phyloP scores from a whole-genome alignment of 2,329 filamentous ascomycete genomes.

The Penicillium concentricum region DNA sequence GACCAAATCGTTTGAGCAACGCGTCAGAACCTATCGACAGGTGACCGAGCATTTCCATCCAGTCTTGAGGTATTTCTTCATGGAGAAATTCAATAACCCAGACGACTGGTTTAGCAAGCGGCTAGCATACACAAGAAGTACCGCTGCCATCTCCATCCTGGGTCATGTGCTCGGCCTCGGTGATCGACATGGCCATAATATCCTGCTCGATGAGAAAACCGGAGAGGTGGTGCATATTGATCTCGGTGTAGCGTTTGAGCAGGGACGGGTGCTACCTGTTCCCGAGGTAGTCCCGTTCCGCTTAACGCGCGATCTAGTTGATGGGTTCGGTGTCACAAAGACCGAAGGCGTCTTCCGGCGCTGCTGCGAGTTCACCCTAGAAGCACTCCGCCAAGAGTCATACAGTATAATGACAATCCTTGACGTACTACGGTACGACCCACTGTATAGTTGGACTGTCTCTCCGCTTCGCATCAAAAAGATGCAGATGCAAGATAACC shows the following conservation, averaged over 20 bases:
- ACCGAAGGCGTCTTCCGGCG: conserved; percentile 95
- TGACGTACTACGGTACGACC: conserved; percentile 96
- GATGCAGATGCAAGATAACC: conserved; percentile 67
- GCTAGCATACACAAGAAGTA: conserved; percentile 87
- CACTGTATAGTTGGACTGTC: conserved; percentile 92
- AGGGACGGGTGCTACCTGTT: conserved; percentile 88
- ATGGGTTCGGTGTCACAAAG: conserved; percentile 93
- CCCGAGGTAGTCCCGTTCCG: conserved; percentile 96
- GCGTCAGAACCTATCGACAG: conserved; percentile 72
- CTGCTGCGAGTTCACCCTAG: conserved; percentile 97
- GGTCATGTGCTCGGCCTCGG: conserved; percentile 90
- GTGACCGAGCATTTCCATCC: conserved; percentile 83
- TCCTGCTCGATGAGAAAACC: conserved; percentile 82
- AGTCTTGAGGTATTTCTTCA: conserved; percentile 95
- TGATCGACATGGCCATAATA: conserved; percentile 95
- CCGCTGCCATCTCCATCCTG: conserved; percentile 91
- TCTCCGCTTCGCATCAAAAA: conserved; percentile 66
- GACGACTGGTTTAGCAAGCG: conserved; percentile 94
- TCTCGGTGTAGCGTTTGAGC: conserved; percentile 94
- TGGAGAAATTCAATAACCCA: conserved; percentile 88
- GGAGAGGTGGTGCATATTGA: conserved; percentile 98
- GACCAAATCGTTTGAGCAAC: conserved; percentile 64
- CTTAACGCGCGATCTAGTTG: conserved; percentile 88
- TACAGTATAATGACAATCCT: conserved; percentile 99
- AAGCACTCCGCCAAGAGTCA: conserved; percentile 89